phyloP scores from a whole-genome alignment of 2,329 filamentous ascomycete species.

The Fusarium euwallaceae region DNA sequence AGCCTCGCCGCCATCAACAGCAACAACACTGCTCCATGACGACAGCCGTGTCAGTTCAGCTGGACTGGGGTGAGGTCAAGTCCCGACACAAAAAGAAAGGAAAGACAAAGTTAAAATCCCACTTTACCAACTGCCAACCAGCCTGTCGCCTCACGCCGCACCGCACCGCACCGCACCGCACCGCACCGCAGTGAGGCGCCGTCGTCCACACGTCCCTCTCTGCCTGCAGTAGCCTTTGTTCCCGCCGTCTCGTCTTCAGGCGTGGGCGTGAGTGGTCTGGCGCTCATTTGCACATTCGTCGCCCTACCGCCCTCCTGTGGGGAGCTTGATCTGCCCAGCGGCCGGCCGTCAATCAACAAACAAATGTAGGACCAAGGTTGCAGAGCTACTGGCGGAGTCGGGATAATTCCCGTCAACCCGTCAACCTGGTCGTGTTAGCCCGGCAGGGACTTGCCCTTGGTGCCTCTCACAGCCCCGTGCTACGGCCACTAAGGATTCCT shows the following conservation, averaged over 20 bases:
- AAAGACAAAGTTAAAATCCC: conserved; percentile 1
- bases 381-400: conserved; percentile 25
- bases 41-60: conserved; percentile 41
- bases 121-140: conserved; percentile 7
- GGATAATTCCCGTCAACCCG: conserved; percentile 35
- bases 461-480: conserved; percentile 35
- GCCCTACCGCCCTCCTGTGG: neutral
- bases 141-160: neutral
- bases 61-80: conserved; percentile 28
- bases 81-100: conserved; percentile 7
- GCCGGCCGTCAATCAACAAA: neutral
- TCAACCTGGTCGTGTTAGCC: conserved; percentile 12
- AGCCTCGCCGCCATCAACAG: conserved; percentile 10
- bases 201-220: neutral
- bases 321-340: neutral
- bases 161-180: neutral
- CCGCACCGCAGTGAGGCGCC: neutral
- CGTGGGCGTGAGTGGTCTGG: neutral
- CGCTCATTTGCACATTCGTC: neutral
- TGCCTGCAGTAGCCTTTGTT: neutral
- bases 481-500: conserved; percentile 29
- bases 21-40: conserved; percentile 19
- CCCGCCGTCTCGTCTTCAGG: conserved; percentile 3
- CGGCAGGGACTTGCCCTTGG: conserved; percentile 15
- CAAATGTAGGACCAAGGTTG: conserved; percentile 7